Percentiles rank a stretch among this genome's conserved stretches.
Conservation (phyloP, 257 asterid species). For the Henckelia pumila region DNA sequence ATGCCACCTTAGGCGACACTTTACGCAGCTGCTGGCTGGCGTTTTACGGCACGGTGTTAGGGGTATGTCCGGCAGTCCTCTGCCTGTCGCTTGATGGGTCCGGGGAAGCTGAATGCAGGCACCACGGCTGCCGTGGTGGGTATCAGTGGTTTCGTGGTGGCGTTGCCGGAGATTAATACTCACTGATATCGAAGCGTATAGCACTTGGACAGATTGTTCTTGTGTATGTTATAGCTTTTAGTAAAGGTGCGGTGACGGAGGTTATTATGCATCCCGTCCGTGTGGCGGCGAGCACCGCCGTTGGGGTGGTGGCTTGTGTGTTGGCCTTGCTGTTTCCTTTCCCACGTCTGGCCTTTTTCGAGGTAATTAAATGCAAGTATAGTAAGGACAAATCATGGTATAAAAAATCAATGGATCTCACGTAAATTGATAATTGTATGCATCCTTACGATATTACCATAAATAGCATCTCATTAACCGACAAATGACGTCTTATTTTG, state of each 20-base stretch:
- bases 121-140: constrained; percentile 58
- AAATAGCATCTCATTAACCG: too few relatives aligned
- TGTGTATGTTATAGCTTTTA: constrained; percentile 52
- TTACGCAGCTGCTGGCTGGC: constrained; percentile 69
- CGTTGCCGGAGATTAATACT: constrained; percentile 57
- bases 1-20: constrained; percentile 74
- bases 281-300: constrained; percentile 71
- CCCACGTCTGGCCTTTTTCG: constrained; percentile 55
- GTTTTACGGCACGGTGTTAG: constrained; percentile 45
- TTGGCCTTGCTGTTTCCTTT: constrained; percentile 69
- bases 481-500: neutral
- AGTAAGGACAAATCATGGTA: too few relatives aligned
- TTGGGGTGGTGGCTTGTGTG: constrained; percentile 65
- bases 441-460: too few relatives aligned
- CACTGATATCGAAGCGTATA: constrained; percentile 65
- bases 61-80: constrained; percentile 56
- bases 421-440: too few relatives aligned
- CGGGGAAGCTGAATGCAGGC: constrained; percentile 43
- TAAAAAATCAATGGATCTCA: too few relatives aligned
- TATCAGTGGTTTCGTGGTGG: constrained; percentile 52
- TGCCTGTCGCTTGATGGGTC: constrained; percentile 59
- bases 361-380: constrained; percentile 46
- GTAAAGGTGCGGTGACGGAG: constrained; percentile 48
- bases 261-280: constrained; percentile 69
- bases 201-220: constrained; percentile 84